A percentile compares a stretch with the other conserved stretches of the same genome.
phyloP scores from a whole-genome alignment of 805 yeast species.

The Ogataea zsoltii region DNA sequence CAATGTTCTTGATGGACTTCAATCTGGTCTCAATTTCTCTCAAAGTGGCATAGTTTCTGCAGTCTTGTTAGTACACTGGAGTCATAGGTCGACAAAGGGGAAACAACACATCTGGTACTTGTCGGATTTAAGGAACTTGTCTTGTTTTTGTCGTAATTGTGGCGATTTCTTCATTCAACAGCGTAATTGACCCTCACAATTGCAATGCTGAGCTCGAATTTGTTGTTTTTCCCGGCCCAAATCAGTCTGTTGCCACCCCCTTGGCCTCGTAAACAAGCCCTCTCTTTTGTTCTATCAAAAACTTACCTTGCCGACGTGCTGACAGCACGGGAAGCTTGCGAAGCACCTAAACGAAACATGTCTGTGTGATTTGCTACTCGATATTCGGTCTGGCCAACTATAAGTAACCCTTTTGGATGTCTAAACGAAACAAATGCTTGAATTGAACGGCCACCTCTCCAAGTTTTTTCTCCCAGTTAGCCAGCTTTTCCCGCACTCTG shows the following conservation, averaged over 20 bases:
- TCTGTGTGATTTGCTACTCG: conserved; percentile 5
- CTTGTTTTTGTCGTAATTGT: neutral
- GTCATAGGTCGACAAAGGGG: neutral
- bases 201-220: too few species aligned
- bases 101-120: neutral
- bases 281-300: too few species aligned
- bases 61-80: conserved; percentile 13
- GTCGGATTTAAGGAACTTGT: neutral
- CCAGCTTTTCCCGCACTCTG: conserved; percentile 1
- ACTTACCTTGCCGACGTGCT: conserved; percentile 51
- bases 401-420: neutral
- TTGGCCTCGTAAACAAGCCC: neutral
- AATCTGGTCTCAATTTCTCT: conserved; percentile 98
- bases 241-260: neutral
- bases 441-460: conserved; percentile 5
- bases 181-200: too few species aligned
- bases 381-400: conserved; percentile 6
- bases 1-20: conserved; percentile 97
- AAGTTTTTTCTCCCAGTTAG: conserved; percentile 1
- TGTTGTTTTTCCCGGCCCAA: neutral
- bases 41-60: conserved; percentile 93
- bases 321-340: conserved; percentile 49
- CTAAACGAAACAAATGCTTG: neutral
- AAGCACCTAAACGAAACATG: conserved; percentile 58
- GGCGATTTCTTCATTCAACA: neutral